These are phyloP conservation scores for Boletus reticuloceps DNA, from an alignment of 768 basidiomycete genomes.

Conservation along the genomic window DNA sequence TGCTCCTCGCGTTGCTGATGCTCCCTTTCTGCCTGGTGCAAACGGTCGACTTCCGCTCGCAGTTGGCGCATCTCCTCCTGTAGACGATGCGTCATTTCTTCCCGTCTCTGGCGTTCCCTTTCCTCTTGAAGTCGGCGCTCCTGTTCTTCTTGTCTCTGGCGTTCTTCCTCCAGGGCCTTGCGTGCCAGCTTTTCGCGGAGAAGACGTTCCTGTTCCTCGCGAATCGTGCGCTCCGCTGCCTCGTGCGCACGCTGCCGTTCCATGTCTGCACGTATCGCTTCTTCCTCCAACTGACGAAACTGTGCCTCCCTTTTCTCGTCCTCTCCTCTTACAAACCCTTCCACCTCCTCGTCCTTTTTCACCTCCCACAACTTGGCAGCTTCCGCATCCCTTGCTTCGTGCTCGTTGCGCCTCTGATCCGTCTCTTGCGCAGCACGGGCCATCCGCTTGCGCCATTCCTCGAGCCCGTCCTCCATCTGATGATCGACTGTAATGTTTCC, in stretches of 20 bases:
- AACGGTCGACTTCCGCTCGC: slow-evolving; percentile 10
- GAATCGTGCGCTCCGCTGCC: slow-evolving; percentile 19
- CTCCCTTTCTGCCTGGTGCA: not conserved
- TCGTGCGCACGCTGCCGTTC: slow-evolving; percentile 20
- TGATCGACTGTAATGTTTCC: slow-evolving; percentile 15
- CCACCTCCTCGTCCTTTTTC: slow-evolving; percentile 14
- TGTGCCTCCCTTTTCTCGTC: slow-evolving; percentile 7
- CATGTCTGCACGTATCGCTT: slow-evolving; percentile 10
- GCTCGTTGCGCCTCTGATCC: slow-evolving; percentile 14
- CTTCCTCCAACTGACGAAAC: slow-evolving; percentile 11
- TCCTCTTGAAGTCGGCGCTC: slow-evolving; percentile 9
- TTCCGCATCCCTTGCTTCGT: slow-evolving; percentile 16
- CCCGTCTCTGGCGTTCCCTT: slow-evolving; percentile 9
- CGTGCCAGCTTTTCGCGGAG: slow-evolving; percentile 5
- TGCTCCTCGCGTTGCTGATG: slow-evolving; percentile 11
- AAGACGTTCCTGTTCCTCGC: slow-evolving; percentile 21
- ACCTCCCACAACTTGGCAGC: slow-evolving; percentile 17
- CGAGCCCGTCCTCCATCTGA: slow-evolving; percentile 11
- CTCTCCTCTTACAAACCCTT: no score
- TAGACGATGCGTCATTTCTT: not conserved
- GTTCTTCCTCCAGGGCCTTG: slow-evolving; percentile 16
- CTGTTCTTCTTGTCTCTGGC: slow-evolving; percentile 2
- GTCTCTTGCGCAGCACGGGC: slow-evolving; percentile 21
- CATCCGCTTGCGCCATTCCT: slow-evolving; percentile 17
- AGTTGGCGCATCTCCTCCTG: slow-evolving; percentile 8